Evolutionary conservation across 2,329 filamentous ascomycete genomes (phyloP), one percentile per base, ranked within the genome.

Genomic region (Fusarium irregulare): DNA sequence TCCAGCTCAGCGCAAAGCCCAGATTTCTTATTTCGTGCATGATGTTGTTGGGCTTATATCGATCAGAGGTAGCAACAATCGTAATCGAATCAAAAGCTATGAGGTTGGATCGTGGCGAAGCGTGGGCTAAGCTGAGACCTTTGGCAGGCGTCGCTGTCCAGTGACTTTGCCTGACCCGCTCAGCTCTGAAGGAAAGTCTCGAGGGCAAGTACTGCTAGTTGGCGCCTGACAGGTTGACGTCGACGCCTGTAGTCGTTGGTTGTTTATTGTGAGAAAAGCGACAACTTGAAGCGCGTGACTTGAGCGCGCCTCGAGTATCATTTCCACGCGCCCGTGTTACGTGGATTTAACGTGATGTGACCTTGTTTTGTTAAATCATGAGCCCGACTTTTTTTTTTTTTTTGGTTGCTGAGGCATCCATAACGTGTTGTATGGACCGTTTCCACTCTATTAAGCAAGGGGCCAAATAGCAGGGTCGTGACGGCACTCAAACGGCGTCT

Each of bases 341-440:
- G 40, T 34, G 50, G 59, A 51, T 56, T 59, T 44, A 50, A 70
- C 53, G 58, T 64, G 69, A 71, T 60, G 66, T 66, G 73, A 64
- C 62, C 59, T 56, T 68, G 63, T 53, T 71, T 66, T 63, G 56
- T 59, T 54, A 23, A 65, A 69, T 71, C 64, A 61, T 69, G 69
- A 65, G 64, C 59, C 45, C 23, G 18, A 34, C 45, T 42, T 42
- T 57, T 62, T 30, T 45, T 34, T 42, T 57, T 62, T 30, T 45
- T 34, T 37, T 65, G 65, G 72, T 75, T 75, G 73, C 73, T 73
- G 68, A 75, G 73, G 73, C 73, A 73, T 71, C 64, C 67, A 56
- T 44, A 60, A 55, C 25, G 56, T 63, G 30, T 42, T 23, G 37
- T 16, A 45, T 28, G 23, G 28, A 37, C 30, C 25, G 62, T 66